Percentiles rank a stretch among this genome's conserved stretches.
Evolutionary conservation across 2,329 filamentous ascomycete genomes (phyloP).

Genomic region (Monosporascus sp.): DNA sequence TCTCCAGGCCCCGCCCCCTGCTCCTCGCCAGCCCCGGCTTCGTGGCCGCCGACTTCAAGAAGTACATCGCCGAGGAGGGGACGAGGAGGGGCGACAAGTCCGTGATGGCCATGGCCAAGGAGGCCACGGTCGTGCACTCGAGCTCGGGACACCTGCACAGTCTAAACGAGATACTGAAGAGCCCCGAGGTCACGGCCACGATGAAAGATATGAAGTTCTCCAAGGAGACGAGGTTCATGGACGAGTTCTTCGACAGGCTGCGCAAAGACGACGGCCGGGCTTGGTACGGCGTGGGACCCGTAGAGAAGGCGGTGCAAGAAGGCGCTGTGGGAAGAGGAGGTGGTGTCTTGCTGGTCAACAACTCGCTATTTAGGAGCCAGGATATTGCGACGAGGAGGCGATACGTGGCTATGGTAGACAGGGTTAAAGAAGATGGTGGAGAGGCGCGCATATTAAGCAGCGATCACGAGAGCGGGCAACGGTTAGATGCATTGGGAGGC

Average conservation of each 20-base stretch:
- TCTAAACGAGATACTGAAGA: conserved; percentile 80
- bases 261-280: conserved; percentile 81
- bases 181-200: conserved; percentile 68
- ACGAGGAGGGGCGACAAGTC: conserved; percentile 59
- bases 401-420: conserved; percentile 83
- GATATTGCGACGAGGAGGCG: conserved; percentile 69
- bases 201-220: conserved; percentile 86
- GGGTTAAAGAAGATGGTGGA: conserved; percentile 79
- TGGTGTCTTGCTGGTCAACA: conserved; percentile 79
- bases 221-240: conserved; percentile 77
- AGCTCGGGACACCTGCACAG: conserved; percentile 83
- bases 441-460: conserved; percentile 87
- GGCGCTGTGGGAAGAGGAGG: conserved; percentile 86
- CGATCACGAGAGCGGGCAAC: conserved; percentile 87
- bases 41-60: conserved; percentile 73
- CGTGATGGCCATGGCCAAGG: conserved; percentile 55
- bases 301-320: conserved; percentile 75
- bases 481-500: conserved; percentile 76
- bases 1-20: conserved; percentile 63
- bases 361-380: conserved; percentile 79
- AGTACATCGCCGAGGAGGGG: conserved; percentile 61
- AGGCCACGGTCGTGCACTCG: conserved; percentile 72
- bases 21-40: conserved; percentile 88
- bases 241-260: conserved; percentile 72
- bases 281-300: conserved; percentile 83